Conservation (phyloP, 352 stramenopile species). For the Phytopythium aichiense region DNA sequence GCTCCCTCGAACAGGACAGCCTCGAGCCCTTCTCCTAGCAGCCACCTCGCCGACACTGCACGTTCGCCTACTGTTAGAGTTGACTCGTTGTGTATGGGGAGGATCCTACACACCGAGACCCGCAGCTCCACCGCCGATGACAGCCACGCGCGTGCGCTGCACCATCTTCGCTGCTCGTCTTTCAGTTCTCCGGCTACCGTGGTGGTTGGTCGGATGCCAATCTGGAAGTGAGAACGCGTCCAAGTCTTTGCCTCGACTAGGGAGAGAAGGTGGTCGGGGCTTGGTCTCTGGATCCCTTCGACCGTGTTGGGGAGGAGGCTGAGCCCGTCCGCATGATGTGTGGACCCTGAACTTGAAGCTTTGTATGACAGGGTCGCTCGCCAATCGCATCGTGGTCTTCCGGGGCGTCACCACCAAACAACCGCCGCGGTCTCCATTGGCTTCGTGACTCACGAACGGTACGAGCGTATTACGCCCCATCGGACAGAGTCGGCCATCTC, state of each 20-base stretch:
- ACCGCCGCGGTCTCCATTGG: too few relatives aligned
- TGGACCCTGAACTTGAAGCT: neutral
- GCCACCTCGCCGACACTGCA: conserved; percentile 58
- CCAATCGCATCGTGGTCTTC: neutral
- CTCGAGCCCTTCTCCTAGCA: conserved; percentile 56
- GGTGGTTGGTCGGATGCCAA: neutral
- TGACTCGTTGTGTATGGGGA: neutral
- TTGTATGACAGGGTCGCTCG: neutral
- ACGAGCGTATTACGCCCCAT: neutral
- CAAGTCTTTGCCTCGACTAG: neutral
- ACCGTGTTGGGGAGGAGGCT: too few relatives aligned
- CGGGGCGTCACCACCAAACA: neutral
- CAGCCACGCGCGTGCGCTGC: conserved; percentile 36
- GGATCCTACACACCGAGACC: conserved; percentile 52
- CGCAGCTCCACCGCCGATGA: conserved; percentile 67
- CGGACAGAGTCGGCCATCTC: neutral
- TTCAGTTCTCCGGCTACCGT: neutral
- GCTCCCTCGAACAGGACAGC: conserved; percentile 74
- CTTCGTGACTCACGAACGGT: neutral
- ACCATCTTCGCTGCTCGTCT: neutral
- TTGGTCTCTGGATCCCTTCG: too few relatives aligned
- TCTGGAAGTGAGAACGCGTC: too few relatives aligned
- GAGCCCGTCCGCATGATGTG: neutral
- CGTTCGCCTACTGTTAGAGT: neutral
- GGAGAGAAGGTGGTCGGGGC: neutral